Base-by-base conservation (phyloP, 1,139 yeast genomes). In the Blastobotrys persicus region DNA sequence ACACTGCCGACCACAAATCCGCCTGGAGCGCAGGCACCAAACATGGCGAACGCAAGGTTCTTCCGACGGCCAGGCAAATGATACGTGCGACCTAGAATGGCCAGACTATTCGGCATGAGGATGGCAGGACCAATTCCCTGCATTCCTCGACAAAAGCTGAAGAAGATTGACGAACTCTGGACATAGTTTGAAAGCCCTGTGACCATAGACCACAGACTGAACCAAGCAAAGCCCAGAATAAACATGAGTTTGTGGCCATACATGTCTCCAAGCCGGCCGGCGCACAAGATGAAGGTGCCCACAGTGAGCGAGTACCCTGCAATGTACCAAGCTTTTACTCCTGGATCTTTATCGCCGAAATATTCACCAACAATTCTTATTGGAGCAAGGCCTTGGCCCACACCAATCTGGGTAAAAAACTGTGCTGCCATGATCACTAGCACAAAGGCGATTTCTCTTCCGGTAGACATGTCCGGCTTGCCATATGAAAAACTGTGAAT, bases 241-340 rank as follows among this genome's bases (percentile, higher is more conserved):
- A 73, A 76, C 50, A 80, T 57, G 34, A 51, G 61, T 56, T 80
- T 80, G 58, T 80, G 80, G 2, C 88, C 88, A 57, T 71, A 74
- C 55, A 80, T 63, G 60, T 83, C 88, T n/a, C 88, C 88, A 18
- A 81, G 59, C 44, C 83, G 73, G 9, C 88, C 88, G 1, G 83
- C 75, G 2, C 78, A 67, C 31, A 83, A 64, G 49, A 82, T 81
- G 52, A 82, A 79, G 0, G 87, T 78, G 9, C 87, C 87, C 12
- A 77, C 80, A 0, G 85, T 77, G 44, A 81, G 66, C 1, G 83
- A 75, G 57, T 71, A 81, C 0, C 82, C 71, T 0, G 85, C 83
- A 3, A 81, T 68, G 61, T 78, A 78, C 87, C 88, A 82, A 3
- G 80, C 71, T 12, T 72, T 68, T 59, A 73, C 74, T 4, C 83